A percentile compares a stretch with the other conserved stretches of the same genome.
Conservation (phyloP, 1,284 basidiomycete genomes). For the Heimioporus punctisporus region DNA sequence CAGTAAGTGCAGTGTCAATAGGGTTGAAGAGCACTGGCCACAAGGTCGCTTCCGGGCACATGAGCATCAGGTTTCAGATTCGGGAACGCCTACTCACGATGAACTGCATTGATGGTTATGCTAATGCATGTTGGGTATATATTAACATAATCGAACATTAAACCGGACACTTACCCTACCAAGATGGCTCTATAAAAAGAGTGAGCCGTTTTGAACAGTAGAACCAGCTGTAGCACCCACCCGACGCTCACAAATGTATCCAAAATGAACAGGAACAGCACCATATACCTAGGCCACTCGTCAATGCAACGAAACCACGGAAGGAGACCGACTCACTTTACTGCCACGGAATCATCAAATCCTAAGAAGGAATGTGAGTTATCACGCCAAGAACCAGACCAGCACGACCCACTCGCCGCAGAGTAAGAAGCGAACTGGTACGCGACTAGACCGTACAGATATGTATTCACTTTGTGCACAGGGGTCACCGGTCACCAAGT, state of each 20-base stretch:
- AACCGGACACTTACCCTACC: slow-evolving; percentile 23
- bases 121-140: slow-evolving; percentile 1
- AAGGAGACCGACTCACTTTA: slow-evolving; percentile 7
- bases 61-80: too few relatives aligned
- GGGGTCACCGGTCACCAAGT: neutral
- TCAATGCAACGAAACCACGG: neutral
- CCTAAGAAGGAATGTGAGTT: slow-evolving; percentile 25
- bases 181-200: slow-evolving; percentile 14
- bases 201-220: neutral
- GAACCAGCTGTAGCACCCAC: slow-evolving; percentile 6
- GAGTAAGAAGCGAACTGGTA: slow-evolving; percentile 50
- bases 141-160: neutral
- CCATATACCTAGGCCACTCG: slow-evolving; percentile 32
- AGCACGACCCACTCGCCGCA: slow-evolving; percentile 37
- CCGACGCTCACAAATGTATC: slow-evolving; percentile 45
- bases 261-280: slow-evolving; percentile 40
- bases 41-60: neutral
- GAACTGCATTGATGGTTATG: slow-evolving; percentile 37
- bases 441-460: slow-evolving; percentile 50
- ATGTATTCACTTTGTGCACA: slow-evolving; percentile 47
- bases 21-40: too few relatives aligned
- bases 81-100: too few relatives aligned
- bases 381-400: too few relatives aligned
- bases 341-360: slow-evolving; percentile 42
- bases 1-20: too few relatives aligned